Percentiles rank a stretch among this genome's conserved stretches.
Conservation (phyloP, 2,329 filamentous ascomycete species). For the Xylaria sp. region DNA sequence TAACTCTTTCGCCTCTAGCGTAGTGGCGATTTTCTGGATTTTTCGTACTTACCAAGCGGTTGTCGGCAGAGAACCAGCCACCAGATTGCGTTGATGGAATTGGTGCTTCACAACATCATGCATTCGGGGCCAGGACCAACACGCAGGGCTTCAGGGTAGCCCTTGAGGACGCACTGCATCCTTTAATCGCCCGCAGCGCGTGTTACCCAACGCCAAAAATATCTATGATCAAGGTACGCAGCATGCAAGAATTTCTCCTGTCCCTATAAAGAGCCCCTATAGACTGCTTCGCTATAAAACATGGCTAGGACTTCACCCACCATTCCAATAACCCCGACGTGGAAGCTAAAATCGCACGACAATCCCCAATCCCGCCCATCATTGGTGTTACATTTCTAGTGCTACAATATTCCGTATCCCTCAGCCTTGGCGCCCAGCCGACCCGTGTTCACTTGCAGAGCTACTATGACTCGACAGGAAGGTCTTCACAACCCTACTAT, state of each 20-base stretch:
- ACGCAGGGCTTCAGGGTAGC: slow-evolving; percentile 16
- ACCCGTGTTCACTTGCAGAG: slow-evolving; percentile 28
- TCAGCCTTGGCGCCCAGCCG: slow-evolving; percentile 36
- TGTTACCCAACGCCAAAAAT: slow-evolving; percentile 18
- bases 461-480: slow-evolving; percentile 38
- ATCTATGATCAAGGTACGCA: not conserved
- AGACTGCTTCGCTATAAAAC: not conserved
- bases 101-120: slow-evolving; percentile 20
- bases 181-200: slow-evolving; percentile 2
- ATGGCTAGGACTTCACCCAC: not conserved
- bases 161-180: slow-evolving; percentile 9
- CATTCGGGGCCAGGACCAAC: slow-evolving; percentile 8
- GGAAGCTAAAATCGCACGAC: slow-evolving; percentile 4
- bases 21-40: slow-evolving; percentile 2
- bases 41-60: not conserved
- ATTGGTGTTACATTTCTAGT: slow-evolving; percentile 27
- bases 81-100: not conserved
- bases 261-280: not conserved
- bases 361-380: not conserved
- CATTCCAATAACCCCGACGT: not conserved
- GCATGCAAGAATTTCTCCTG: not conserved
- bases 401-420: slow-evolving; percentile 32
- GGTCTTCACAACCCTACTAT: slow-evolving; percentile 29
- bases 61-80: not conserved
- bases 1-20: not conserved